Percentiles rank a stretch among this genome's conserved stretches.
These are phyloP conservation scores for Eryngium alpinum DNA, from an alignment of 140 eudicot genomes.

Conservation along the genomic window DNA sequence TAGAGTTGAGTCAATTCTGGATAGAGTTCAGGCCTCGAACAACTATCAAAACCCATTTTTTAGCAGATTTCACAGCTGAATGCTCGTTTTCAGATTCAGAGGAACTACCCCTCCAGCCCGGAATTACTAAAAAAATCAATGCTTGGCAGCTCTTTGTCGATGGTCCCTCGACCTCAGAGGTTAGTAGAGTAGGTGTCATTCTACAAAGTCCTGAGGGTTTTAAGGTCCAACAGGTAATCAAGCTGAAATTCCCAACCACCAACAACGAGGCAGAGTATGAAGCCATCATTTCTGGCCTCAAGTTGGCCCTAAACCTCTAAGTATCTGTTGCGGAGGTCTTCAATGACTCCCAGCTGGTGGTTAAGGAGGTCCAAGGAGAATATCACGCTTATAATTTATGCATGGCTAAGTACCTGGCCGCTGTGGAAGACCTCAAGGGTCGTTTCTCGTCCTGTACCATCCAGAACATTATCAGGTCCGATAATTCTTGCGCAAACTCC, in stretches of 20 bases:
- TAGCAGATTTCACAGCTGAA: no score
- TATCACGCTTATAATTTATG: neutral
- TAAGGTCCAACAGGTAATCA: neutral
- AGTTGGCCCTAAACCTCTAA: neutral
- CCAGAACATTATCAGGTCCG: no score
- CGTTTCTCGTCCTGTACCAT: neutral
- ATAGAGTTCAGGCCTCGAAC: neutral
- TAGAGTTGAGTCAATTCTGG: neutral
- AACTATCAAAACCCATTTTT: neutral
- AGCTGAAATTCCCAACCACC: neutral
- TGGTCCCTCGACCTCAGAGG: neutral
- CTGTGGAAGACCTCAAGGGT: neutral
- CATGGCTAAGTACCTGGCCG: neutral
- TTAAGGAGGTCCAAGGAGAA: neutral
- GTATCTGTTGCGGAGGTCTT: fast-evolving
- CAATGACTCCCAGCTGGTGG: neutral
- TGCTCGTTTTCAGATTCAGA: neutral
- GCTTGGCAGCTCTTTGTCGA: neutral
- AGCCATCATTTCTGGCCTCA: neutral
- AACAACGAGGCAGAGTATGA: neutral
- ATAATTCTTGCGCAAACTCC: neutral
- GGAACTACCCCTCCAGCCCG: no score
- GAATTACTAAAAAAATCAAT: neutral
- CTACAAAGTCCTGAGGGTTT: neutral
- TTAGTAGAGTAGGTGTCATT: neutral